These are phyloP conservation scores for Fusarium gaditjirri DNA, from an alignment of 2,329 filamentous ascomycete species.

Conservation along the genomic window DNA sequence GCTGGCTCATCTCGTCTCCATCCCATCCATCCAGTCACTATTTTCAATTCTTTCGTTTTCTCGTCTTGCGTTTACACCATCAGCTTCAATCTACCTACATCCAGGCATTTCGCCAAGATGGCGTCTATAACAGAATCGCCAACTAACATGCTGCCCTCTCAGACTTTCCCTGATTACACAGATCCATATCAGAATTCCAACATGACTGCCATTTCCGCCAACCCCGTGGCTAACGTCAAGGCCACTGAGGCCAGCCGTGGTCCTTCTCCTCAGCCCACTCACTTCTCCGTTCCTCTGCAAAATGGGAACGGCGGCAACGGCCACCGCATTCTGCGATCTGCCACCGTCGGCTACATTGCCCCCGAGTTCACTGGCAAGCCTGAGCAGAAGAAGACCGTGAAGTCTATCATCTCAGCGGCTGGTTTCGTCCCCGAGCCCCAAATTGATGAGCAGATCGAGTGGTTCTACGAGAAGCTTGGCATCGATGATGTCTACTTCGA, in stretches of 20 bases:
- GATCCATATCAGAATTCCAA: constrained; percentile 52
- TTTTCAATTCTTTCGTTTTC: constrained; percentile 12
- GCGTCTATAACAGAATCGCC: constrained; percentile 52
- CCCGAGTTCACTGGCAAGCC: constrained; percentile 93
- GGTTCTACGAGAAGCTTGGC: constrained; percentile 98
- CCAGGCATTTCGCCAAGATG: constrained; percentile 46
- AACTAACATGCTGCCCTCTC: constrained; percentile 53
- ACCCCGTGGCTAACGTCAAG: constrained; percentile 56
- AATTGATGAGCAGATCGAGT: constrained; percentile 85
- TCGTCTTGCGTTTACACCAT: constrained; percentile 25
- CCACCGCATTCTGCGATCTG: constrained; percentile 82
- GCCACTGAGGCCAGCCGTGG: constrained; percentile 62
- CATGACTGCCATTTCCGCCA: constrained; percentile 52
- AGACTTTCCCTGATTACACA: constrained; percentile 59
- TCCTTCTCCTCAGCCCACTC: constrained; percentile 88
- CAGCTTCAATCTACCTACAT: constrained; percentile 9
- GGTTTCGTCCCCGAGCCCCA: constrained; percentile 88
- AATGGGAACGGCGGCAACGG: constrained; percentile 64
- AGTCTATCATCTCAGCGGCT: constrained; percentile 79
- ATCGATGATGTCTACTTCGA: constrained; percentile 99
- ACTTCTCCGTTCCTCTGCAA: constrained; percentile 75
- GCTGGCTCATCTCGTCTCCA: constrained; percentile 15
- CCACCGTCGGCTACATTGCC: constrained; percentile 93
- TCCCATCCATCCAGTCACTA: constrained; percentile 2
- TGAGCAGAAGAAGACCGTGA: constrained; percentile 90